Evolutionary conservation across 768 basidiomycete species (phyloP).

Genomic region (Kwoniella dendrophila): DNA sequence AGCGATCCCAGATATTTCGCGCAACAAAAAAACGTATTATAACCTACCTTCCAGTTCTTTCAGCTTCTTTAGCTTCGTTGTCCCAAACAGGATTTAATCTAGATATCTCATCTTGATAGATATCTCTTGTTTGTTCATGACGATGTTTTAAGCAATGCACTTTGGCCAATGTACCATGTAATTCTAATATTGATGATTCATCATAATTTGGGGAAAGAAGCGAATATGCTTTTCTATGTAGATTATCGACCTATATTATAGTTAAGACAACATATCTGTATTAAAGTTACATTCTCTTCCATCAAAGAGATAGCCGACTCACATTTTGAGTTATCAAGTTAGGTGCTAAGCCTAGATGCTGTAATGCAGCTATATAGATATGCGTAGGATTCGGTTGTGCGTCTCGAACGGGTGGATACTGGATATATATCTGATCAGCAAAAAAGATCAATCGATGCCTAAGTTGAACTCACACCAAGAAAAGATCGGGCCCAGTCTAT

Average conservation of each 20-base stretch:
- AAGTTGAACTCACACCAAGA: constrained; percentile 34
- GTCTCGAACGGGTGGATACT: constrained; percentile 84
- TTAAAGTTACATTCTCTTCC: background rate
- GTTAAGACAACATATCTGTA: background rate
- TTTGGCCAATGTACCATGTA: constrained; percentile 85
- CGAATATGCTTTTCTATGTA: constrained; percentile 73
- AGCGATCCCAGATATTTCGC: no score
- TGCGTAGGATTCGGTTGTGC: constrained; percentile 87
- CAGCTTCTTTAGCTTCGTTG: constrained; percentile 63
- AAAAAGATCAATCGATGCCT: background rate
- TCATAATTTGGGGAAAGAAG: constrained; percentile 50
- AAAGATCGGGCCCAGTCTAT: constrained; percentile 65
- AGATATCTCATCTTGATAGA: constrained; percentile 75
- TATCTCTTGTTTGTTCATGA: constrained; percentile 68
- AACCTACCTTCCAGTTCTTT: constrained; percentile 53
- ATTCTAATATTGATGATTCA: constrained; percentile 67
- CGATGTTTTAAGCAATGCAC: constrained; percentile 73
- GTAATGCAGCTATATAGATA: constrained; percentile 79
- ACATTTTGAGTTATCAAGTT: constrained; percentile 68
- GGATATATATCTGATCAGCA: background rate
- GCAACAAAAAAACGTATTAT: no score
- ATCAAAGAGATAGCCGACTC: constrained; percentile 4
- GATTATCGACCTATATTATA: constrained; percentile 73
- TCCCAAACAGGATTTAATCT: constrained; percentile 78
- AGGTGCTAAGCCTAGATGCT: constrained; percentile 66